These are phyloP conservation scores for Chrysophaeum taylorii DNA, from an alignment of 352 stramenopile species.

Conservation along the genomic window DNA sequence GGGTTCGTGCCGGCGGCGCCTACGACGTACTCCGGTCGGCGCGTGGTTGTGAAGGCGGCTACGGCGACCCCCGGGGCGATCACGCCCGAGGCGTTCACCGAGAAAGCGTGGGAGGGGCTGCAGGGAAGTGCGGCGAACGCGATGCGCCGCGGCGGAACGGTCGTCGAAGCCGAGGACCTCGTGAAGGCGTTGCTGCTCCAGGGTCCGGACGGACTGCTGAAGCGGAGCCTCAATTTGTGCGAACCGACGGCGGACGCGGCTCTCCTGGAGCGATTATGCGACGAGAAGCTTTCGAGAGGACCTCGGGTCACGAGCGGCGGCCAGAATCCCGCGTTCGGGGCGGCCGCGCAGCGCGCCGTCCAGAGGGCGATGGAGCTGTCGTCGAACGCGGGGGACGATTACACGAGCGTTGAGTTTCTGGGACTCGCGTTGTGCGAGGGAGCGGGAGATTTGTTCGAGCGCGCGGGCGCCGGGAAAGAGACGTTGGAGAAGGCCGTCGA, in stretches of 20 bases:
- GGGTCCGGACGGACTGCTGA: neutral
- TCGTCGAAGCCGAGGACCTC: slow-evolving; percentile 14
- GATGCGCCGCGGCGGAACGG: neutral
- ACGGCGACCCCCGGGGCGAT: no score
- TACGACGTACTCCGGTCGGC: no score
- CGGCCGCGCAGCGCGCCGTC: no score
- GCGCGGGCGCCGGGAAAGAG: slow-evolving; percentile 51
- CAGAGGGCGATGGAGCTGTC: no score
- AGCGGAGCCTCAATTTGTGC: neutral
- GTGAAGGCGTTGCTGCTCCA: neutral
- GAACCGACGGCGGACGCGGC: neutral
- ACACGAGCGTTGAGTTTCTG: no score
- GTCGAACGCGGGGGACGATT: no score
- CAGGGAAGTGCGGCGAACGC: neutral
- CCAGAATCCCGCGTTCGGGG: no score
- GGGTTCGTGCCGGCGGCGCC: no score
- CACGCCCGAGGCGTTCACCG: neutral
- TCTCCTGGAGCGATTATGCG: neutral
- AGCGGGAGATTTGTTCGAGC: slow-evolving; percentile 42
- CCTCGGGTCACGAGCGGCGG: neutral
- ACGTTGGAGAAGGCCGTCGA: slow-evolving; percentile 56
- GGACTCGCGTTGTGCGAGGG: neutral
- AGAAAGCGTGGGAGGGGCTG: slow-evolving; percentile 1
- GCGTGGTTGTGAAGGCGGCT: no score
- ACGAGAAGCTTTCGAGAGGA: neutral